Percentiles rank a stretch among this genome's conserved stretches.
phyloP scores from a whole-genome alignment of 371 early-diverging fungal species.

The Rhizopus sp. region DNA sequence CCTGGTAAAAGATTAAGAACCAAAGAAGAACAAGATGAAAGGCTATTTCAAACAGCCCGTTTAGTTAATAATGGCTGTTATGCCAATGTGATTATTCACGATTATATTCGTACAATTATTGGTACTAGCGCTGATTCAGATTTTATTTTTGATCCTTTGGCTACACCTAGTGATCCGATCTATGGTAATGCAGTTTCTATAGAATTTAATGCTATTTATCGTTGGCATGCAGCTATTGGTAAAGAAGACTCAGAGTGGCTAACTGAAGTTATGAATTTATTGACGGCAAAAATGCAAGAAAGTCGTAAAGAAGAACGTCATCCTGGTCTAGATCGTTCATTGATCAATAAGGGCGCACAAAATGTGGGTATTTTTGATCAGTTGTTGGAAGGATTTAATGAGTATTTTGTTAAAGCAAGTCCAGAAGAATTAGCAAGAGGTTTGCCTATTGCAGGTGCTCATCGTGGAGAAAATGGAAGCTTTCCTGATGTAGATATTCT shows the following conservation, averaged over 20 bases:
- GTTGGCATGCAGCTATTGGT: conserved; percentile 56
- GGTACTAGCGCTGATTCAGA: conserved; percentile 39
- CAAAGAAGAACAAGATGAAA: conserved; percentile 46
- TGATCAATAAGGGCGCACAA: conserved; percentile 6
- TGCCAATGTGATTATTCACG: conserved; percentile 44
- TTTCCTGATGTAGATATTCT: conserved; percentile 42
- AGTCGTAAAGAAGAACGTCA: too few relatives aligned
- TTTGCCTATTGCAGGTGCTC: conserved; percentile 39
- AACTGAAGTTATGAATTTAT: conserved; percentile 26
- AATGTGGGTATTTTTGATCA: conserved; percentile 23
- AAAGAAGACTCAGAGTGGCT: conserved; percentile 46
- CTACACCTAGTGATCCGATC: conserved; percentile 22
- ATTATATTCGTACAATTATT: conserved; percentile 53
- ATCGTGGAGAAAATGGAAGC: conserved; percentile 37
- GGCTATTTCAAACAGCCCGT: conserved; percentile 56
- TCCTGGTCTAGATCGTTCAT: conserved; percentile 3
- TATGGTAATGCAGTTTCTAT: conserved; percentile 54
- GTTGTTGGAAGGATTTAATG: conserved; percentile 33
- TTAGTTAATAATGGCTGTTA: conserved; percentile 53
- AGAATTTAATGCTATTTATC: conserved; percentile 53
- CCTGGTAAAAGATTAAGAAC: conserved; percentile 23
- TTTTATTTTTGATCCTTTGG: conserved; percentile 36
- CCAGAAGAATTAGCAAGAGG: conserved; percentile 38
- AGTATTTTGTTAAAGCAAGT: conserved; percentile 34
- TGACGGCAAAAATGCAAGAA: background rate